A percentile compares a stretch with the other conserved stretches of the same genome.
Evolutionary conservation across 176 grass and related monocot species (phyloP).

Genomic region (Tillandsia leiboldiana): DNA sequence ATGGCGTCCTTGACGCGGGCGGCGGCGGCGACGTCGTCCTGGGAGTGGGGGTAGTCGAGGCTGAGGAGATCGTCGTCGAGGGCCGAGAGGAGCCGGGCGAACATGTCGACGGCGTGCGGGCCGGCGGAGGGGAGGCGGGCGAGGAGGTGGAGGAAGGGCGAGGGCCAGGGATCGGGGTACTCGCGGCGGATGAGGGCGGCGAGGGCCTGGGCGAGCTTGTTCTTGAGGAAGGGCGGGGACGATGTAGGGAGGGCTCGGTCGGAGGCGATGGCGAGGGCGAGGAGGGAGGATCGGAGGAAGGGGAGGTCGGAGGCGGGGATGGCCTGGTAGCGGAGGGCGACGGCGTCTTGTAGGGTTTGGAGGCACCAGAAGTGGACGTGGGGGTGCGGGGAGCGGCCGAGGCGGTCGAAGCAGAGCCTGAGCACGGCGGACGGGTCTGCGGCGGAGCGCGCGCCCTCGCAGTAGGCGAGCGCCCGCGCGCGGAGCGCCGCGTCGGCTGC

Average conservation of each 20-base stretch:
- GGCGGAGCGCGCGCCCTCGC: slow-evolving; percentile 49
- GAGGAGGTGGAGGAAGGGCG: slow-evolving; percentile 56
- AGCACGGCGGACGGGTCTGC: slow-evolving; percentile 53
- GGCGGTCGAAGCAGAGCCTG: slow-evolving; percentile 68
- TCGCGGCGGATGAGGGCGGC: slow-evolving; percentile 71
- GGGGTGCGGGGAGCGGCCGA: slow-evolving; percentile 40
- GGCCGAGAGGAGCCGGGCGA: slow-evolving; percentile 60
- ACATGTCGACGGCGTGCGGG: slow-evolving; percentile 66
- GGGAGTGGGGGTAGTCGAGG: slow-evolving; percentile 67
- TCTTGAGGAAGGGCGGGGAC: slow-evolving; percentile 58
- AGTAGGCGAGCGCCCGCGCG: slow-evolving; percentile 72
- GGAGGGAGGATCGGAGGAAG: slow-evolving; percentile 62
- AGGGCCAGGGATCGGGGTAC: slow-evolving; percentile 54
- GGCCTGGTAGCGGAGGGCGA: slow-evolving; percentile 45
- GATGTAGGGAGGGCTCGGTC: slow-evolving; percentile 35
- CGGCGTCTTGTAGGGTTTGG: slow-evolving; percentile 57
- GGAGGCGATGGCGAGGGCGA: slow-evolving; percentile 53
- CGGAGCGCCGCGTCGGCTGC: slow-evolving; percentile 41
- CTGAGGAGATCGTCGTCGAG: slow-evolving; percentile 86
- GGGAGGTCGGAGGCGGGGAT: slow-evolving; percentile 34
- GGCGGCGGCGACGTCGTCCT: slow-evolving; percentile 44
- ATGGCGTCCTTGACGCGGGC: slow-evolving; percentile 81
- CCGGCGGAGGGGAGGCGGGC: slow-evolving; percentile 29
- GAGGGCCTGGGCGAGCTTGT: slow-evolving; percentile 82
- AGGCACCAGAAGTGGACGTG: slow-evolving; percentile 94